Percentiles rank a stretch among this genome's conserved stretches.
These are phyloP conservation scores for Nakataea oryzae DNA, from an alignment of 2,329 filamentous ascomycete genomes.

Conservation along the genomic window DNA sequence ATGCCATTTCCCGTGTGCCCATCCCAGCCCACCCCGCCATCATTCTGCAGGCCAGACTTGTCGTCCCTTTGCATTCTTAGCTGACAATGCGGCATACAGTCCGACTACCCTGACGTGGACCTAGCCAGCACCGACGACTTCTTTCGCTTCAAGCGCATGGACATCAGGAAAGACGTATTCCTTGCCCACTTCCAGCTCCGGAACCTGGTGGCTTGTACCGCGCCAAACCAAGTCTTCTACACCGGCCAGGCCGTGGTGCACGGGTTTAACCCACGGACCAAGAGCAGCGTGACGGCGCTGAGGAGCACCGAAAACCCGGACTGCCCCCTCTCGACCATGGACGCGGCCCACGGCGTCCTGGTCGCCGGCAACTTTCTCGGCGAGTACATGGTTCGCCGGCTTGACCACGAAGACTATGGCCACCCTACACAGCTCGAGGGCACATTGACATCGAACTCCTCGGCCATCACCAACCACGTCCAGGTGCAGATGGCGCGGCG, in stretches of 20 bases:
- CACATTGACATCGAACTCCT: conserved; percentile 33
- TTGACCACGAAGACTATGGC: conserved; percentile 25
- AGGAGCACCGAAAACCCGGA: conserved; percentile 22
- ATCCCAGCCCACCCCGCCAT: background rate
- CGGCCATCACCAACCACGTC: conserved; percentile 56
- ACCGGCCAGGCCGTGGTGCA: conserved; percentile 37
- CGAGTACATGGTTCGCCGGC: conserved; percentile 38
- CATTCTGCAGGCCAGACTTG: background rate
- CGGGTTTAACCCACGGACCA: conserved; percentile 39
- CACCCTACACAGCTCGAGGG: conserved; percentile 27
- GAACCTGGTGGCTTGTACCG: conserved; percentile 48
- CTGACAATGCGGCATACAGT: background rate
- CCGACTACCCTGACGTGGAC: conserved; percentile 17
- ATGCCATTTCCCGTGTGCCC: background rate
- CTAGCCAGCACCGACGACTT: conserved; percentile 34
- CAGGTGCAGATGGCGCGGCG: conserved; percentile 44
- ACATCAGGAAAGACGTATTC: conserved; percentile 39
- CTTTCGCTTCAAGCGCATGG: conserved; percentile 48
- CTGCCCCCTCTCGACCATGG: conserved; percentile 37
- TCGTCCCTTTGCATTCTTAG: background rate
- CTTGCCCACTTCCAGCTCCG: conserved; percentile 58
- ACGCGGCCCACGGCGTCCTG: conserved; percentile 42
- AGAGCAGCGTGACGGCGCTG: conserved; percentile 32
- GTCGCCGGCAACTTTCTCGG: conserved; percentile 49
- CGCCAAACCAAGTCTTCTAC: conserved; percentile 46